Evolutionary conservation across 257 asterid species (phyloP), one percentile per base, ranked within the genome.

Genomic region (Cynanchum wilfordii): DNA sequence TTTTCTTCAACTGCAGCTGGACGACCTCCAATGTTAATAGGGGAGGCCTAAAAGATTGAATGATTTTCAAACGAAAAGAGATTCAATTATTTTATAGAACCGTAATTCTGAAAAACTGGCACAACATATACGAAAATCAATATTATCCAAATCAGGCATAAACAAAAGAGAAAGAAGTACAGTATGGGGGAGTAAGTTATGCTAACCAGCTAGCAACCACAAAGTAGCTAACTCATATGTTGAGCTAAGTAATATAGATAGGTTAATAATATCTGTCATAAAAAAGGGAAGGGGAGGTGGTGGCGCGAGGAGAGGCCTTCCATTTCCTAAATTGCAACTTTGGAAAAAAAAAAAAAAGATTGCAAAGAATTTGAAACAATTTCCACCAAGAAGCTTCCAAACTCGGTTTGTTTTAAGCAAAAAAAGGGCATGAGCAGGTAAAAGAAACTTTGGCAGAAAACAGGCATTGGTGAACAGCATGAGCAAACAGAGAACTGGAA

Each of bases 1-100:
- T 92, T 92, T 75, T 83, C 87, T 86, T 92, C 96, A 66, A 90
- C 89, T 20, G 75, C 81, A 66, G 86, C 94, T 80, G 78, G 90
- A 71, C 85, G 88, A 69, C 82, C 86, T 11, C 88, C 92, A 36
- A 90, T 84, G 70, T 74, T 78, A n/a, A 87, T 27, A 5, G 96
- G 96, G 66, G 98, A 90, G 69, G 96, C 92, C 96, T 92, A 77
- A 66, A 66, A 24, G 40, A 57, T 20, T 65, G 16, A 50, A 45
- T 27, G 4, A 15, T 60, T 60, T 30, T 49, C 24, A 27, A n/a
- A 33, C 5, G 7, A 40, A 36, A 67, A 56, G 29, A 30, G 27
- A 22, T 20, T 29, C 68, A 67, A 33, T 63, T 19, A 63, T 6
- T 60, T 11, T 33, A 6, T 13, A 63, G 25, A 36, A 7, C 68